A percentile compares a stretch with the other conserved stretches of the same genome.
Conservation (phyloP, 2,329 filamentous ascomycete genomes). For the Apiospora arundinis region DNA sequence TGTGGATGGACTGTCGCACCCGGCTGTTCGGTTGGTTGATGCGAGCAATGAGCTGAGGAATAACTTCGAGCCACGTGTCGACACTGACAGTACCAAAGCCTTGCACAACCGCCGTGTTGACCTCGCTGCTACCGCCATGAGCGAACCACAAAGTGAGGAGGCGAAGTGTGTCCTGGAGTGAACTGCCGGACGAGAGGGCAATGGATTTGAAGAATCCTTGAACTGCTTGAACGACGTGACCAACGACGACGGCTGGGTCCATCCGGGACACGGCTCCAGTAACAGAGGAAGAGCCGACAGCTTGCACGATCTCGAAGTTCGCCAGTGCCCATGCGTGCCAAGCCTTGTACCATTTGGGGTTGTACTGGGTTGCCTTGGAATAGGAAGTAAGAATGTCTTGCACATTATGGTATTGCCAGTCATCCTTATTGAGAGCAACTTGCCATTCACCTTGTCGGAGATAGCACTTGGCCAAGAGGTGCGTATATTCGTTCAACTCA, state of each 20-base stretch:
- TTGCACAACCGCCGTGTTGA: slow-evolving; percentile 86
- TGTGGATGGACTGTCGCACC: slow-evolving; percentile 90
- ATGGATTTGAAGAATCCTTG: slow-evolving; percentile 98
- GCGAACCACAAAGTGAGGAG: slow-evolving; percentile 96
- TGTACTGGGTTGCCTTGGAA: slow-evolving; percentile 89
- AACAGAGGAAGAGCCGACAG: slow-evolving; percentile 37
- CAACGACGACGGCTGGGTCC: slow-evolving; percentile 73
- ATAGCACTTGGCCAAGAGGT: slow-evolving; percentile 92
- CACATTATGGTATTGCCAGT: slow-evolving; percentile 88
- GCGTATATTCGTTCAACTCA: slow-evolving; percentile 64
- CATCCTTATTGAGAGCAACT: slow-evolving; percentile 80
- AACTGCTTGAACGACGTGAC: slow-evolving; percentile 93
- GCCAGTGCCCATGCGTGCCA: slow-evolving; percentile 99
- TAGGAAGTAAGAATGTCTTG: slow-evolving; percentile 92
- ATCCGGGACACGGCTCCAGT: slow-evolving; percentile 56
- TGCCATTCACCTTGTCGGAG: slow-evolving; percentile 97
- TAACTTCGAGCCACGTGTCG: slow-evolving; percentile 98
- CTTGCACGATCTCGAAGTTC: slow-evolving; percentile 97
- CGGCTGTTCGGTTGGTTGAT: slow-evolving; percentile 95
- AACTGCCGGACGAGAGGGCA: slow-evolving; percentile 86
- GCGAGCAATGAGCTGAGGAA: slow-evolving; percentile 93
- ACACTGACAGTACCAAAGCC: slow-evolving; percentile 92
- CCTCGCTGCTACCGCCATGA: slow-evolving; percentile 86
- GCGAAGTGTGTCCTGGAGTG: slow-evolving; percentile 91
- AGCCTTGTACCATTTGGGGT: slow-evolving; percentile 96